Evolutionary conservation across 805 yeast species (phyloP), one percentile per base, ranked within the genome.

Genomic region (Barnettozyma siamensis): DNA sequence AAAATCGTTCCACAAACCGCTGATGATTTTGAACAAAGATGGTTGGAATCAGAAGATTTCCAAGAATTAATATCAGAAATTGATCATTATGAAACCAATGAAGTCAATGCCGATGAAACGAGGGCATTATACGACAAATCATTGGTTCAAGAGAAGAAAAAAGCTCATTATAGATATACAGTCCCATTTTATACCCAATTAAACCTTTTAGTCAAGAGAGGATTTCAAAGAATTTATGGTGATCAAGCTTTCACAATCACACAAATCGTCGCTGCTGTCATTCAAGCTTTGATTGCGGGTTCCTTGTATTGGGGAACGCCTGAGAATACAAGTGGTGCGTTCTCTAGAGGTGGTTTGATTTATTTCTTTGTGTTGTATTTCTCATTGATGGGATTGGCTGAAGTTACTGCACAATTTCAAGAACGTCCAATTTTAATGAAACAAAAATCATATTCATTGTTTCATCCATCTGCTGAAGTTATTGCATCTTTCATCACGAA

Each of bases 381-480:
- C 54, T 58, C 76, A 8, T 64, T 75, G 51, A 64, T 70, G 64
- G 71, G 73, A 34, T 49, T 74, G 36, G 75, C 78, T 4, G 75
- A 72, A 44, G 62, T 72, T 26, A 55, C 69, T 37, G 62, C 62
- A 28, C 58, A 72, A 53, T 67, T 76, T 50, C 72, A 64, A 18
- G 67, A 74, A 34, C 70, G 83, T 48, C 74, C 80, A 35, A 76
- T 85, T 47, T 70, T 82, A 21, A 73, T 74, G 53, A 84, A 85
- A 55, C 94, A 85, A 58, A 78, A 80, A 54, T 71, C 74, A 33
- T 85, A 80, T 50, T 79, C 87, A 0, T 71, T 84, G 43, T 86
- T 81, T 58, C 78, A 79, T 44, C 88, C 89, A 5, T 72, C 88
- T 8, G 79, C 86, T 4, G 93, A 85, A 57, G 84, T 87, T 1